Base-by-base conservation (phyloP, 306 rosid genomes). In the Hippophae gyantsensis region DNA sequence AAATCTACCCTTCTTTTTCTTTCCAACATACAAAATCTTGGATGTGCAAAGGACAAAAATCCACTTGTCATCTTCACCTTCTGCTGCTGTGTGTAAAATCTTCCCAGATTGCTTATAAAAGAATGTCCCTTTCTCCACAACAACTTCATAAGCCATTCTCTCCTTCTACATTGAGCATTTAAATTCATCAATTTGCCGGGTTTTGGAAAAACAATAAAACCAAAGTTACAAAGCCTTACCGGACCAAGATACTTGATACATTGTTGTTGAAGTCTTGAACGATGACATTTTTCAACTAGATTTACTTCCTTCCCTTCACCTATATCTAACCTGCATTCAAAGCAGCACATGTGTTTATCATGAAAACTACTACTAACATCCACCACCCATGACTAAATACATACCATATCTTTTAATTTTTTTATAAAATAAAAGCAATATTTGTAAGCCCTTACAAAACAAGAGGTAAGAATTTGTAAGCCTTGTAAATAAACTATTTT, bases 221-320 rank as follows among this genome's bases (percentile, higher is more conserved):
- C 45, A 48, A 72, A 58, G 38, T 32, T 13, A 53, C 52, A 43
- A 77, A 63, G 72, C 25, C 99, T 83, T 72, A 92, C 96, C 82
- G 97, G 97, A 57, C 97, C 99, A 8, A 93, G 86, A 74, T 93
- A 93, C 71, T 93, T 93, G 74, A 93, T 93, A 46, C 94, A 89
- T 68, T 93, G 97, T 65, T 82, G 89, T 69, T 93, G 99, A 69
- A 93, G 97, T 71, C 84, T 86, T 32, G 67, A 77, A 43, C 99
- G 78, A 48, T 87, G 68, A 65, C 99, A 84, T 62, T 79, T 93
- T 62, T 93, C 95, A 7, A 53, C 63, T 43, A 80, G 79, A 79
- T 84, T 84, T 71, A 86, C 78, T 84, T 93, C 99, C 69, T 71
- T 88, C 62, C 99, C 99, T 77, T 93, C 97, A 56, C 99, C 99